A percentile compares a stretch with the other conserved stretches of the same genome.
phyloP scores from a whole-genome alignment of 805 yeast genomes.

The Millerago galiae region DNA sequence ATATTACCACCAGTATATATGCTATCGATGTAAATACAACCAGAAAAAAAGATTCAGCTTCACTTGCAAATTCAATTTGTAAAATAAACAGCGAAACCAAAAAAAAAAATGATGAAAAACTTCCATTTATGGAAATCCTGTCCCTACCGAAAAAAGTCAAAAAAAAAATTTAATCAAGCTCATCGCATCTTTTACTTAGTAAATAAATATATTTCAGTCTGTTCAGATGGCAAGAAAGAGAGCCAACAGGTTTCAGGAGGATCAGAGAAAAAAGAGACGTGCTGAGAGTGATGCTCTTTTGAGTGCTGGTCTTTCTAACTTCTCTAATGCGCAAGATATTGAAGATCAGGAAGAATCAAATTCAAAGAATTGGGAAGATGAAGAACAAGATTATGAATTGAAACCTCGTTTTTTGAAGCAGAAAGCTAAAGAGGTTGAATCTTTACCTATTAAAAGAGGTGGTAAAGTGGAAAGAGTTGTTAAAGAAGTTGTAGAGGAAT shows the following conservation, averaged over 20 bases:
- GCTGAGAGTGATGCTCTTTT: constrained; percentile 19
- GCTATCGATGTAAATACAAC: no score
- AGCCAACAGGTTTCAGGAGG: constrained; percentile 29
- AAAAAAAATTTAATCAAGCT: background rate
- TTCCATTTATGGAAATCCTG: constrained; percentile 9
- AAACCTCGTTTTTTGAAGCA: constrained; percentile 53
- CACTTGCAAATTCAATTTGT: no score
- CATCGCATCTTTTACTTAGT: constrained; percentile 4
- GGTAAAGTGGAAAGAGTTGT: constrained; percentile 71
- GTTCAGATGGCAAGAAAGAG: constrained; percentile 32
- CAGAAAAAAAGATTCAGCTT: no score
- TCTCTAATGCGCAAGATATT: constrained; percentile 10
- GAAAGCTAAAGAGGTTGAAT: constrained; percentile 47
- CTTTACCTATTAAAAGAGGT: constrained; percentile 73
- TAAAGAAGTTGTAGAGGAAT: constrained; percentile 19
- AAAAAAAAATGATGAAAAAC: constrained; percentile 8
- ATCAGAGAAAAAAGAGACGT: constrained; percentile 21
- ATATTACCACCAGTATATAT: no score
- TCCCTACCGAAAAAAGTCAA: constrained; percentile 4
- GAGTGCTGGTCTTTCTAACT: constrained; percentile 20
- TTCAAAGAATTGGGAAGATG: constrained; percentile 47
- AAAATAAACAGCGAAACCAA: background rate
- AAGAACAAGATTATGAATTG: constrained; percentile 74
- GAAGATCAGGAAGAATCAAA: constrained; percentile 6
- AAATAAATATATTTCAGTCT: background rate